A percentile compares a stretch with the other conserved stretches of the same genome.
phyloP scores from a whole-genome alignment of 2,329 filamentous ascomycete genomes.

The Fusarium tjaetaba region DNA sequence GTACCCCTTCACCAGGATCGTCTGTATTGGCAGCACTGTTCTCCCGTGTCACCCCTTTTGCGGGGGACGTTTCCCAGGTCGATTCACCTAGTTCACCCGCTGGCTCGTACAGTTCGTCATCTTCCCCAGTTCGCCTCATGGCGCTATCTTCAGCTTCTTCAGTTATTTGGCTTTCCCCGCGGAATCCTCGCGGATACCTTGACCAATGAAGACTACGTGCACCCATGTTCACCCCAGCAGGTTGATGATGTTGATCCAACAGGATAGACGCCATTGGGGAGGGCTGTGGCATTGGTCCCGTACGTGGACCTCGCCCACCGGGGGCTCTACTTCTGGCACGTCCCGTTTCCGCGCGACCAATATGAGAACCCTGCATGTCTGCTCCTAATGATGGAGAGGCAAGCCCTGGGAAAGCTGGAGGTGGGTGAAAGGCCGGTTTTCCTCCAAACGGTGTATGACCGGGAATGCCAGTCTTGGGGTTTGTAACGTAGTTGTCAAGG shows the following conservation, averaged over 20 bases:
- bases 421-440: slow-evolving; percentile 73
- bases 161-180: slow-evolving; percentile 61
- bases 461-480: slow-evolving; percentile 73
- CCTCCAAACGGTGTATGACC: slow-evolving; percentile 66
- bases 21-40: slow-evolving; percentile 59
- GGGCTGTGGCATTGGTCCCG: slow-evolving; percentile 57
- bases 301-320: slow-evolving; percentile 43
- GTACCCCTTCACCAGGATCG: slow-evolving; percentile 63
- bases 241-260: slow-evolving; percentile 80
- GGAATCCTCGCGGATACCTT: slow-evolving; percentile 57
- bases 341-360: slow-evolving; percentile 56
- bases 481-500: slow-evolving; percentile 87
- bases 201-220: slow-evolving; percentile 58
- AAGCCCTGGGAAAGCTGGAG: slow-evolving; percentile 77
- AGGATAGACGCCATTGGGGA: slow-evolving; percentile 79
- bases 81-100: slow-evolving; percentile 66
- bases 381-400: slow-evolving; percentile 68
- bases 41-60: slow-evolving; percentile 61
- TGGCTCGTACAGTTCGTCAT: slow-evolving; percentile 62
- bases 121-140: slow-evolving; percentile 59
- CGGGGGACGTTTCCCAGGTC: slow-evolving; percentile 67
- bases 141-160: slow-evolving; percentile 63
- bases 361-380: slow-evolving; percentile 63
- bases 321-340: slow-evolving; percentile 55
- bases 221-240: slow-evolving; percentile 59